These are phyloP conservation scores for Plasmodium fragile DNA, from an alignment of 169 alveolate species.

Conservation along the genomic window DNA sequence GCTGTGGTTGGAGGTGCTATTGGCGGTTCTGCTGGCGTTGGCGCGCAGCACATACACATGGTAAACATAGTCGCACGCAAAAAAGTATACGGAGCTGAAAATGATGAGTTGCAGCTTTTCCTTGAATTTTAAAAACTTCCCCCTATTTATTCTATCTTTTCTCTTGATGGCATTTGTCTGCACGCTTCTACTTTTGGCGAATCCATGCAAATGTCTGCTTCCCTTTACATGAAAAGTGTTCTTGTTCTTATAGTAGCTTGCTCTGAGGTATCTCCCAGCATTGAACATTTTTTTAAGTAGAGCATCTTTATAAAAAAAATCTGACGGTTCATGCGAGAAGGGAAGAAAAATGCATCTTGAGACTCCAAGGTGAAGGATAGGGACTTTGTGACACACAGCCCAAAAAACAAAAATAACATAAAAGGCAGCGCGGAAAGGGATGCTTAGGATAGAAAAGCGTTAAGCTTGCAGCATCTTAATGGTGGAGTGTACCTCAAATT, in stretches of 20 bases:
- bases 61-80: slow-evolving; percentile 58
- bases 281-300: slow-evolving; percentile 25
- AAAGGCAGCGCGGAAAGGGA: background rate
- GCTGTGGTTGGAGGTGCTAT: background rate
- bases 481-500: background rate
- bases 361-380: background rate
- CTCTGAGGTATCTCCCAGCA: slow-evolving; percentile 9
- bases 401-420: background rate
- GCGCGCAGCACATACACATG: slow-evolving; percentile 46
- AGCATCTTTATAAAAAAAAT: background rate
- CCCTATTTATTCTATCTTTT: slow-evolving; percentile 34
- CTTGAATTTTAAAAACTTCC: slow-evolving; percentile 35
- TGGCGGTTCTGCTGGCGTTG: background rate
- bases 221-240: slow-evolving; percentile 4
- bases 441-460: background rate
- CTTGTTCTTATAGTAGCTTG: slow-evolving; percentile 2
- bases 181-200: background rate
- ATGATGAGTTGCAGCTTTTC: slow-evolving; percentile 65
- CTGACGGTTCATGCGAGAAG: background rate
- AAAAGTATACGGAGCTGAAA: slow-evolving; percentile 71
- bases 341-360: background rate
- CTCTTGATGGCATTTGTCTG: slow-evolving; percentile 21
- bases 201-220: slow-evolving; percentile 21
- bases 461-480: background rate
- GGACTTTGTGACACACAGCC: background rate